phyloP scores from a whole-genome alignment of 352 stramenopile genomes.

The Globisporangium yorkense region DNA sequence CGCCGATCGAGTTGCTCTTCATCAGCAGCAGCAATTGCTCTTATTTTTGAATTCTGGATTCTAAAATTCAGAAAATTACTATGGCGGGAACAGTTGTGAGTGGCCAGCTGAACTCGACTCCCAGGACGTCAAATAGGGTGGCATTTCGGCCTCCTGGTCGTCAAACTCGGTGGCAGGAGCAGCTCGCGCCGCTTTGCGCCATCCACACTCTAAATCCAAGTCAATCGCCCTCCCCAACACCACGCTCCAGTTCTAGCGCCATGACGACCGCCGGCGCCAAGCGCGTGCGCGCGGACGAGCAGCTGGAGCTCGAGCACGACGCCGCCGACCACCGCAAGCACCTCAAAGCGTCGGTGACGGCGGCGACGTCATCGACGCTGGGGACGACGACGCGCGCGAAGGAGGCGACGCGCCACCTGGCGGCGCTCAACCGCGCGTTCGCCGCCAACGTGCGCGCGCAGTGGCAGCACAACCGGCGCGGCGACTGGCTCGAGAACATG shows the following conservation, averaged over 20 bases:
- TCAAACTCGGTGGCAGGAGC: not conserved
- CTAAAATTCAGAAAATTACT: not conserved
- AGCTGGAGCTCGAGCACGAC: not conserved
- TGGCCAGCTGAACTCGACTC: not conserved
- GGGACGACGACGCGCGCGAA: constrained; percentile 23
- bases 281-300: not conserved
- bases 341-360: not conserved
- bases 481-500: constrained; percentile 74
- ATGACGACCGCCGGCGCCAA: not conserved
- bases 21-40: too few species aligned
- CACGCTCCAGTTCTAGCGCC: not conserved
- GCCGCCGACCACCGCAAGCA: not conserved
- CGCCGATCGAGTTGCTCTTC: too few species aligned
- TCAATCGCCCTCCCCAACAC: too few species aligned
- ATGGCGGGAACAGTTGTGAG: not conserved
- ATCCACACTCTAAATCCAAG: not conserved
- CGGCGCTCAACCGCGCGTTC: constrained; percentile 70
- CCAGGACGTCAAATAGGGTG: too few species aligned
- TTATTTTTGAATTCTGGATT: not conserved
- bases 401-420: constrained; percentile 47
- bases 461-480: constrained; percentile 51
- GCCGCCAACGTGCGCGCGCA: constrained; percentile 50
- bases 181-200: not conserved
- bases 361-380: constrained; percentile 8
- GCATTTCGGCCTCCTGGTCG: too few species aligned